A percentile compares a stretch with the other conserved stretches of the same genome.
These are phyloP conservation scores for Suhomyces sp. DNA, from an alignment of 805 yeast species.

Conservation along the genomic window DNA sequence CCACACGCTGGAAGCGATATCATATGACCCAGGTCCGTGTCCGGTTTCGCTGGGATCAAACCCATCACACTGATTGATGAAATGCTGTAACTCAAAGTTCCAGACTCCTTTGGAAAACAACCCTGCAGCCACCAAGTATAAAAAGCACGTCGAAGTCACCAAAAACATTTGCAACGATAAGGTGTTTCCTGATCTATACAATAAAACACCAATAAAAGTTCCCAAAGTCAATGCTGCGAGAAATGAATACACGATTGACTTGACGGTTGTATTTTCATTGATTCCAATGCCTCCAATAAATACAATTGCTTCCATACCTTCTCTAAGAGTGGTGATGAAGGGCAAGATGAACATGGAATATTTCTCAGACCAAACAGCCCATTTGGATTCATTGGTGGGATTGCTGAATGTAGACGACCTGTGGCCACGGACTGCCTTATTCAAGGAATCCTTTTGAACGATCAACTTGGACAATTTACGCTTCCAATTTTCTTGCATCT, in stretches of 20 bases:
- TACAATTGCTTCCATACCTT: slow-evolving; percentile 89
- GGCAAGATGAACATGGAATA: slow-evolving; percentile 79
- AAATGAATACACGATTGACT: slow-evolving; percentile 59
- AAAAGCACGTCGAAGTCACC: slow-evolving; percentile 71
- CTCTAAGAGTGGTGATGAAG: slow-evolving; percentile 81
- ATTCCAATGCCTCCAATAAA: slow-evolving; percentile 84
- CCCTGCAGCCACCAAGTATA: slow-evolving; percentile 86
- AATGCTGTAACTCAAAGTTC: slow-evolving; percentile 80
- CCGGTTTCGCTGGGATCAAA: slow-evolving; percentile 87
- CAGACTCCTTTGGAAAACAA: slow-evolving; percentile 83
- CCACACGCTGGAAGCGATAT: slow-evolving; percentile 78
- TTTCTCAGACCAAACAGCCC: slow-evolving; percentile 39
- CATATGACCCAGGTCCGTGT: slow-evolving; percentile 91
- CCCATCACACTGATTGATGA: slow-evolving; percentile 73
- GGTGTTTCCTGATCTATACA: slow-evolving; percentile 79
- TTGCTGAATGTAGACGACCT: slow-evolving; percentile 7
- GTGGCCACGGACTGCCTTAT: slow-evolving; percentile 13
- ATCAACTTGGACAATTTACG: slow-evolving; percentile 33
- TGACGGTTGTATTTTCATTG: slow-evolving; percentile 23
- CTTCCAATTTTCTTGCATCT: slow-evolving; percentile 47
- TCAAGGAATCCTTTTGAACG: slow-evolving; percentile 21
- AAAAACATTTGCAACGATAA: slow-evolving; percentile 73
- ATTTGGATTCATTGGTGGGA: slow-evolving; percentile 1
- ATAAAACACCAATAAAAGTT: slow-evolving; percentile 56
- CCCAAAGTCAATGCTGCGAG: slow-evolving; percentile 61